phyloP scores from a whole-genome alignment of 345 rosid genomes.

The Citrus trifoliata region DNA sequence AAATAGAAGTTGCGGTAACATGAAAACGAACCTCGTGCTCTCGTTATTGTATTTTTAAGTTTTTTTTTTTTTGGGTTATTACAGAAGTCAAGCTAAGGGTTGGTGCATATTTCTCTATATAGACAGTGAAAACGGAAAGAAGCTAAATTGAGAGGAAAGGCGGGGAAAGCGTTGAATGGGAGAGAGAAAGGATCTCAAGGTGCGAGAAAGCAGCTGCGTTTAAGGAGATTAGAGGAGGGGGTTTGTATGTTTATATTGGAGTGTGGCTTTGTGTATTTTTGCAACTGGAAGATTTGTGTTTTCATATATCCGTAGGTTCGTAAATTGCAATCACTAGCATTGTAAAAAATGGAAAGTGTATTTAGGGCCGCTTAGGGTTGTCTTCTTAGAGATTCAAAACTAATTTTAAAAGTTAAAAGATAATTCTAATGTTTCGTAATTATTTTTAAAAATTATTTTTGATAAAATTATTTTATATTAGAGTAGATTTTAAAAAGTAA shows the following conservation, averaged over 20 bases:
- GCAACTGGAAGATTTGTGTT: neutral
- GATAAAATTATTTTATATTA: rapidly evolving
- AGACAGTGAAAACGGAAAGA: neutral
- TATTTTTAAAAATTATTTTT: no score
- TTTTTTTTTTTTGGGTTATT: neutral
- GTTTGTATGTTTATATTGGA: no score
- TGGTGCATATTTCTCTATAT: neutral
- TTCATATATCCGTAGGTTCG: neutral
- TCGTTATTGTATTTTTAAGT: neutral
- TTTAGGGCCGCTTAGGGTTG: no score
- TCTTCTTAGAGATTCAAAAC: rapidly evolving
- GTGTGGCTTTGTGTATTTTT: neutral
- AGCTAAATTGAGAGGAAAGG: constrained; percentile 1
- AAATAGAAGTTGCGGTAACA: neutral
- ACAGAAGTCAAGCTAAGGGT: neutral
- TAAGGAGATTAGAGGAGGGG: constrained; percentile 1
- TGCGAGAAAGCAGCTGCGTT: neutral
- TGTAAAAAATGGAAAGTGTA: no score
- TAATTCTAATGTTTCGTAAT: rapidly evolving
- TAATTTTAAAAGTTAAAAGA: no score
- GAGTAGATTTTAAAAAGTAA: no score
- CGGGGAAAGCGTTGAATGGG: constrained; percentile 21
- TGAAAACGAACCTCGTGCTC: neutral
- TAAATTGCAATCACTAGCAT: neutral
- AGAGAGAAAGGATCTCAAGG: constrained; percentile 8